These are phyloP conservation scores for Exidia glandulosa DNA, from an alignment of 768 basidiomycete species.

Conservation along the genomic window DNA sequence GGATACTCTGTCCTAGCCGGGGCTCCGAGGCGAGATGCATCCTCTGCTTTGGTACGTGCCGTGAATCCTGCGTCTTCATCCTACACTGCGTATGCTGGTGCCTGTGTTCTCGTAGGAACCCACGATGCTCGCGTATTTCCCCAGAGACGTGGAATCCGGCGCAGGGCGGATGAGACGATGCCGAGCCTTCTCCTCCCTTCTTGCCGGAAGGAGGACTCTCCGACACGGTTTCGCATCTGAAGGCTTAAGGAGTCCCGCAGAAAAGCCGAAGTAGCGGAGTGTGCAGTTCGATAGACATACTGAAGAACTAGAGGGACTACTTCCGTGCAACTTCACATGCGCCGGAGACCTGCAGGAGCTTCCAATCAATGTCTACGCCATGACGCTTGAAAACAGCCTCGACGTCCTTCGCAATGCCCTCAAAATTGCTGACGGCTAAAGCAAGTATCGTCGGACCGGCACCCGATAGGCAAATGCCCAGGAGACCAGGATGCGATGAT, in stretches of 20 bases:
- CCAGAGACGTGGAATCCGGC: too few species aligned
- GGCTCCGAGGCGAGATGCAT: too few species aligned
- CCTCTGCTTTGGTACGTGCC: too few species aligned
- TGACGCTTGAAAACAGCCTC: constrained; percentile 57
- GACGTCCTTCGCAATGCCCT: constrained; percentile 76
- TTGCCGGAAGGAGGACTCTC: too few species aligned
- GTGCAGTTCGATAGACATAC: background rate
- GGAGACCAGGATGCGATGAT: constrained; percentile 78
- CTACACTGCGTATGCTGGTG: too few species aligned
- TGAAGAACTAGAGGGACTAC: background rate
- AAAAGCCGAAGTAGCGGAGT: background rate
- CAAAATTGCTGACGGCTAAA: constrained; percentile 76
- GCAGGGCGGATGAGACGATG: too few species aligned
- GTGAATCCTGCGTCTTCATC: too few species aligned
- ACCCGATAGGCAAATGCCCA: constrained; percentile 95
- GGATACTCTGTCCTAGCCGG: too few species aligned
- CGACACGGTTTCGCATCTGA: too few species aligned
- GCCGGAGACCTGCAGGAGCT: constrained; percentile 52
- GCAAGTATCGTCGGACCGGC: constrained; percentile 97
- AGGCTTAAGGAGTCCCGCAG: background rate
- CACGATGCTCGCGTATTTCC: too few species aligned
- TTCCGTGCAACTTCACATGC: background rate
- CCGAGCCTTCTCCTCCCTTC: too few species aligned
- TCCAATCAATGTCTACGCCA: constrained; percentile 82
- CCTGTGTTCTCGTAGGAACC: too few species aligned